Conservation (phyloP, 164 flowering plant genomes). For the Nymphaea colorata region DNA sequence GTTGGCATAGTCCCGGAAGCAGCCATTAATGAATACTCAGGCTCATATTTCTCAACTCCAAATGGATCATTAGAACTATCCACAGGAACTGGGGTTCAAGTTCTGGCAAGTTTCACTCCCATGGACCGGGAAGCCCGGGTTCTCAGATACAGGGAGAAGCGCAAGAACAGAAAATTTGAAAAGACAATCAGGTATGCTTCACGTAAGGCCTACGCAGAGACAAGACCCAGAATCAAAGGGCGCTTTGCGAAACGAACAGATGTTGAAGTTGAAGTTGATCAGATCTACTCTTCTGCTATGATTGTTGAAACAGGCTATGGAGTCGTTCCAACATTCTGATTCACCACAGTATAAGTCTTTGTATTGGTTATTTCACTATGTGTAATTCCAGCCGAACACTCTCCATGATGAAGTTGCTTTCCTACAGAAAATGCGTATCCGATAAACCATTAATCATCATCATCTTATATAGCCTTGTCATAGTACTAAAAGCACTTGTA, state of each 20-base stretch:
- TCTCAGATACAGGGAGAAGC: constrained; percentile 77
- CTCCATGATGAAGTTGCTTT: too few relatives aligned
- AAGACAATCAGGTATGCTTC: constrained; percentile 93
- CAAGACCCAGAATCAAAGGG: constrained; percentile 85
- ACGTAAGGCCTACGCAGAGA: constrained; percentile 90
- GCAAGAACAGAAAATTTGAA: constrained; percentile 78
- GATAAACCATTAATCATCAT: too few relatives aligned
- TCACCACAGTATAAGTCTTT: not conserved
- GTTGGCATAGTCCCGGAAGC: constrained; percentile 66
- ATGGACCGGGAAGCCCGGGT: constrained; percentile 82
- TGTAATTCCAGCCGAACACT: too few relatives aligned
- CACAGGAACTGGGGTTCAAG: constrained; percentile 23
- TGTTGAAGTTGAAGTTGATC: constrained; percentile 51
- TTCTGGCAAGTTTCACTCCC: constrained; percentile 41
- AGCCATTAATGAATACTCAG: constrained; percentile 35
- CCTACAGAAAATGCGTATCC: too few relatives aligned
- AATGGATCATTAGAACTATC: constrained; percentile 57
- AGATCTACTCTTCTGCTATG: constrained; percentile 42
- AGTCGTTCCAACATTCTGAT: not conserved
- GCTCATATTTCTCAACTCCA: constrained; percentile 34
- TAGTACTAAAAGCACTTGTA: too few relatives aligned
- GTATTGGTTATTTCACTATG: not conserved
- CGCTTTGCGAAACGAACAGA: constrained; percentile 76
- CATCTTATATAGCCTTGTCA: too few relatives aligned
- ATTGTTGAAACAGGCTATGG: constrained; percentile 41